Evolutionary conservation across 306 rosid species (phyloP).

Genomic region (Rubus idaeus): DNA sequence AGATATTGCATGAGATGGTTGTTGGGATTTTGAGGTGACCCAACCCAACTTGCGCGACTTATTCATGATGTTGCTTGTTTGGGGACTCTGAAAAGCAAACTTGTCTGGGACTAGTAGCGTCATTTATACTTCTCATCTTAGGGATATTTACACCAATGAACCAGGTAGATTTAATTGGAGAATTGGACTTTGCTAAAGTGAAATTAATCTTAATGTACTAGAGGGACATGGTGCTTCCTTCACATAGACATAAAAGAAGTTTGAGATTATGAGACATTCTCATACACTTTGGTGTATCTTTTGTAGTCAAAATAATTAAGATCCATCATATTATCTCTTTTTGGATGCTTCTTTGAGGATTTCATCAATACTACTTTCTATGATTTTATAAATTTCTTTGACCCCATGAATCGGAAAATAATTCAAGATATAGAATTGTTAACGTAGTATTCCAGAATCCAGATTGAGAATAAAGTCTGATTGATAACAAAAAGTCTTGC

Average conservation of each 20-base stretch:
- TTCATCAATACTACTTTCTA: background rate
- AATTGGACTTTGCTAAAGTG: conserved; percentile 25
- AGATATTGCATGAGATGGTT: background rate
- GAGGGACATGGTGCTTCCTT: conserved; percentile 38
- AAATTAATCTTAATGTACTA: conserved; percentile 29
- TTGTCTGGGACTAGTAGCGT: background rate
- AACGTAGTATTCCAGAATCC: background rate
- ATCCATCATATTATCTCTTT: conserved; percentile 27
- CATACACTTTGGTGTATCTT: conserved; percentile 23
- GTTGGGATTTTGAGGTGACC: conserved; percentile 12
- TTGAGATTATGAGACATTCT: conserved; percentile 42
- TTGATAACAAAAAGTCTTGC: background rate
- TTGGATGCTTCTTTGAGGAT: conserved; percentile 26
- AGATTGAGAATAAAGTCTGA: background rate
- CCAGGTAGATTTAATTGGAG: conserved; percentile 20
- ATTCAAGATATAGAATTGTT: background rate
- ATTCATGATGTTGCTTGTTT: background rate
- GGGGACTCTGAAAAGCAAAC: conserved; percentile 13
- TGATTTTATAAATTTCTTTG: background rate
- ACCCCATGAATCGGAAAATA: background rate
- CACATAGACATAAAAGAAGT: conserved; percentile 57
- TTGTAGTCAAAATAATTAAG: conserved; percentile 26
- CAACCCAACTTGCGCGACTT: background rate
- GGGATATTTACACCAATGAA: background rate
- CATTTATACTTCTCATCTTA: conserved; percentile 21